Percentiles rank a stretch among this genome's conserved stretches.
phyloP scores from a whole-genome alignment of 2,329 filamentous ascomycete genomes.

The Sporothrix pseudoabietina region DNA sequence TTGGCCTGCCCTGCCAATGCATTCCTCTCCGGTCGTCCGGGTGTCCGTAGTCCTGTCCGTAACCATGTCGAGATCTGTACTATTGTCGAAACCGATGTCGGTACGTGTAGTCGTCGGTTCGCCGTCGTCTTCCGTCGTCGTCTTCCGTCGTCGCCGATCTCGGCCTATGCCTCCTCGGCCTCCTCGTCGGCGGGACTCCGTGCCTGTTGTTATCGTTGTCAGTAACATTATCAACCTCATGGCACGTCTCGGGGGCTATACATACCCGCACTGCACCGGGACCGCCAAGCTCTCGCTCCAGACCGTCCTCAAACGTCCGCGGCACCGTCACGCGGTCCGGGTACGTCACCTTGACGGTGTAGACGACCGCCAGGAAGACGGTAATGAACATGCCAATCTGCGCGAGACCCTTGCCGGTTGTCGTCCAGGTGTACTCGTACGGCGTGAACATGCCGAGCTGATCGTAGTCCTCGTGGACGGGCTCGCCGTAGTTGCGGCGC shows the following conservation, averaged over 20 bases:
- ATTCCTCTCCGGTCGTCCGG: background rate
- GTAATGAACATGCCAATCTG: conserved; percentile 70
- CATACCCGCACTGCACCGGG: conserved; percentile 64
- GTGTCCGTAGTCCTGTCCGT: background rate
- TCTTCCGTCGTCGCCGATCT: background rate
- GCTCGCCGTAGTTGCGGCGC: conserved; percentile 93
- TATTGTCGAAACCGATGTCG: background rate
- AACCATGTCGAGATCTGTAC: background rate
- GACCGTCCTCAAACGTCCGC: conserved; percentile 69
- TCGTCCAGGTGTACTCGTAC: conserved; percentile 83
- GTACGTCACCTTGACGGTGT: conserved; percentile 68
- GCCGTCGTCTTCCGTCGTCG: background rate
- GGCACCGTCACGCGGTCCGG: conserved; percentile 72
- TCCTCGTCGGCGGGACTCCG: conserved; percentile 27
- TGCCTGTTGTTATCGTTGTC: conserved; percentile 16
- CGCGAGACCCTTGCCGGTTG: conserved; percentile 67
- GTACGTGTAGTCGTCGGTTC: background rate
- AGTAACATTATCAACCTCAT: background rate
- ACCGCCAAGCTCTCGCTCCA: conserved; percentile 76
- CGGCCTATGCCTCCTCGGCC: conserved; percentile 18
- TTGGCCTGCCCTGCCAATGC: conserved; percentile 11
- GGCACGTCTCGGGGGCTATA: background rate
- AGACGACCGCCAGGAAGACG: conserved; percentile 65
- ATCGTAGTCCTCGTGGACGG: conserved; percentile 95
- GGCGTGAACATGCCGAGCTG: conserved; percentile 85